Conservation (phyloP, 768 basidiomycete species). For the Naganishia randhawae region DNA sequence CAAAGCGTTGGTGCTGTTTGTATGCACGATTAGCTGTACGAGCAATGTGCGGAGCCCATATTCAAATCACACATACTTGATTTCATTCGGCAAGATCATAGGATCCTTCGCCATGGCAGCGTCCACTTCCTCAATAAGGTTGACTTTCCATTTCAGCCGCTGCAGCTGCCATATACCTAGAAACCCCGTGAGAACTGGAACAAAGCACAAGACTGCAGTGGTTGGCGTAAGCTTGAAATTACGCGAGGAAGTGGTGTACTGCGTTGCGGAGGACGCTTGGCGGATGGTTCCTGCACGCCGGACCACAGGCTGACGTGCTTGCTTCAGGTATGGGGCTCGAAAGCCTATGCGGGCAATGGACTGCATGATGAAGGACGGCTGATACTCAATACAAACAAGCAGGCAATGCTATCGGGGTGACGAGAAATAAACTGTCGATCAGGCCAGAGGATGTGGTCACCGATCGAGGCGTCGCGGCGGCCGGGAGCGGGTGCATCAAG, state of each 20-base stretch:
- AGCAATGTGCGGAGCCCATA: slow-evolving; percentile 14
- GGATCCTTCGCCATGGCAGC: slow-evolving; percentile 78
- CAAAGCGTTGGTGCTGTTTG: slow-evolving; percentile 63
- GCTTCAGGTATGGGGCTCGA: background rate
- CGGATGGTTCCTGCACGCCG: background rate
- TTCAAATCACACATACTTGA: slow-evolving; percentile 63
- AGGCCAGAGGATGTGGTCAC: background rate
- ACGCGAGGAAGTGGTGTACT: slow-evolving; percentile 12
- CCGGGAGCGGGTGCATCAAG: background rate
- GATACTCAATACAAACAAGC: too few species aligned
- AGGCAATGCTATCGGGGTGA: too few species aligned
- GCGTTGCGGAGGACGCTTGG: slow-evolving; percentile 12
- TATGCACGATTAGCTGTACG: slow-evolving; percentile 5
- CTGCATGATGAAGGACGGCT: background rate
- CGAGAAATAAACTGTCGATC: background rate
- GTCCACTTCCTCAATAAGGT: slow-evolving; percentile 87
- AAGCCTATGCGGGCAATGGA: slow-evolving; percentile 11
- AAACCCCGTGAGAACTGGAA: slow-evolving; percentile 84
- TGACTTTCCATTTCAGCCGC: slow-evolving; percentile 89
- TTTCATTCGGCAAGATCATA: slow-evolving; percentile 69
- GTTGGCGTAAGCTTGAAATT: slow-evolving; percentile 37
- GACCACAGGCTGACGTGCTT: background rate
- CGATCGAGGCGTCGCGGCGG: background rate
- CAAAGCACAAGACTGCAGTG: slow-evolving; percentile 63
- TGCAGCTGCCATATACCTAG: slow-evolving; percentile 92